phyloP scores from a whole-genome alignment of 495 filamentous ascomycete genomes.

The Aspergillus sparsus region DNA sequence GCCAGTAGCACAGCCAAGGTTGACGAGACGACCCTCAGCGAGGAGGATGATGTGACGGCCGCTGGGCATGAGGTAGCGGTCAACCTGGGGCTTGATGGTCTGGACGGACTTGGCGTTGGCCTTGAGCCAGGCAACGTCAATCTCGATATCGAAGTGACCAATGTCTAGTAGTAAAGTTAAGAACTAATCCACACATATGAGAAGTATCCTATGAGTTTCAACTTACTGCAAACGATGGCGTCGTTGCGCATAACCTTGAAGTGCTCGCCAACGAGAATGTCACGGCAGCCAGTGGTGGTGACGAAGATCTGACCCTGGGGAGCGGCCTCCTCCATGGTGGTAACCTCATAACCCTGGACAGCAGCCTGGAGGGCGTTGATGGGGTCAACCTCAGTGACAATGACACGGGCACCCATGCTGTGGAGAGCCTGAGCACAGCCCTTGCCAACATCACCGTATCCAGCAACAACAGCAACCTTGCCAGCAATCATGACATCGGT shows the following conservation, averaged over 20 bases:
- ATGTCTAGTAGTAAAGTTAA: constrained; percentile 63
- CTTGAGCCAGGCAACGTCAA: constrained; percentile 99
- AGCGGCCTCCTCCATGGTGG: constrained; percentile 95
- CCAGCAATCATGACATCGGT: constrained; percentile 99
- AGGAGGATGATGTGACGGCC: constrained; percentile 98
- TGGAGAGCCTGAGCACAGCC: constrained; percentile 94
- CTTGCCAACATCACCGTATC: constrained; percentile 99
- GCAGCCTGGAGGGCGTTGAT: constrained; percentile 99
- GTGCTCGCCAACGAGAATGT: constrained; percentile 89
- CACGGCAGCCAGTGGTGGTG: constrained; percentile 98
- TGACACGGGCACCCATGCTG: constrained; percentile 94
- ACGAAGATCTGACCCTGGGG: constrained; percentile 93
- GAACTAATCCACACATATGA: no score
- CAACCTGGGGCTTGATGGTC: constrained; percentile 99
- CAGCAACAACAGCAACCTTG: constrained; percentile 95
- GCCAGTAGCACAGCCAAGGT: constrained; percentile 97
- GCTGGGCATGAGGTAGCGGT: constrained; percentile 92
- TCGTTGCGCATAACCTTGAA: constrained; percentile 98
- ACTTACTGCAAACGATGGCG: constrained; percentile 97
- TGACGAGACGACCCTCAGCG: constrained; percentile 97
- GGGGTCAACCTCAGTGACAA: constrained; percentile 96
- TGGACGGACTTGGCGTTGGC: constrained; percentile 85
- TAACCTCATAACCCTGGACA: constrained; percentile 94
- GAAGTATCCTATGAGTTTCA: not conserved
- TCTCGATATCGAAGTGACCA: constrained; percentile 99